phyloP scores from a whole-genome alignment of 23 red algal species.

The Gracilaria domingensis region DNA sequence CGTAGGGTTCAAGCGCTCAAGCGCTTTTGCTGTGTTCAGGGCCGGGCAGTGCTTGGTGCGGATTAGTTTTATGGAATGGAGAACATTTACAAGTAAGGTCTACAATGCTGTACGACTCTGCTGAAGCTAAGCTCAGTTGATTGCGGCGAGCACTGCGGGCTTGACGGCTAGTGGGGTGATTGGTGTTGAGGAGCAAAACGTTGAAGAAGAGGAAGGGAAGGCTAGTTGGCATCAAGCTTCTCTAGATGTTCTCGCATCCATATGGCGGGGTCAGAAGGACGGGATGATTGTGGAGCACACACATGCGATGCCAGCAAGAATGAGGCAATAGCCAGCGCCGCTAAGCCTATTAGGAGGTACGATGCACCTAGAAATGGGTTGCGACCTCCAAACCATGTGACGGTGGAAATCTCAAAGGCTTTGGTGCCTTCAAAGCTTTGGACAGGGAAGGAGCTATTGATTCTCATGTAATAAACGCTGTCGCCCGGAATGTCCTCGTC shows the following conservation, averaged over 20 bases:
- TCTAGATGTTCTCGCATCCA: conserved; percentile 35
- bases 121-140: neutral
- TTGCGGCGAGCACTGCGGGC: neutral
- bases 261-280: conserved; percentile 18
- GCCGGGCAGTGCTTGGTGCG: too few relatives aligned
- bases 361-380: conserved; percentile 77
- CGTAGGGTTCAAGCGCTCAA: too few relatives aligned
- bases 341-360: conserved; percentile 69
- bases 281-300: conserved; percentile 22
- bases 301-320: conserved; percentile 58
- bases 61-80: neutral
- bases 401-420: conserved; percentile 60
- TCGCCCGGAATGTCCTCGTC: conserved; percentile 30
- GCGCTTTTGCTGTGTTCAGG: too few relatives aligned
- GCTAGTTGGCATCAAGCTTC: conserved; percentile 2
- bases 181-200: neutral
- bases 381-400: conserved; percentile 79
- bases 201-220: neutral
- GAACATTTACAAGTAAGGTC: neutral
- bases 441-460: conserved; percentile 70
- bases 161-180: neutral
- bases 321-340: conserved; percentile 54
- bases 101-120: neutral
- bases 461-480: conserved; percentile 55
- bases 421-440: conserved; percentile 69